These are phyloP conservation scores for Gonium pectorale DNA, from an alignment of 139 green algal genomes.

Conservation along the genomic window DNA sequence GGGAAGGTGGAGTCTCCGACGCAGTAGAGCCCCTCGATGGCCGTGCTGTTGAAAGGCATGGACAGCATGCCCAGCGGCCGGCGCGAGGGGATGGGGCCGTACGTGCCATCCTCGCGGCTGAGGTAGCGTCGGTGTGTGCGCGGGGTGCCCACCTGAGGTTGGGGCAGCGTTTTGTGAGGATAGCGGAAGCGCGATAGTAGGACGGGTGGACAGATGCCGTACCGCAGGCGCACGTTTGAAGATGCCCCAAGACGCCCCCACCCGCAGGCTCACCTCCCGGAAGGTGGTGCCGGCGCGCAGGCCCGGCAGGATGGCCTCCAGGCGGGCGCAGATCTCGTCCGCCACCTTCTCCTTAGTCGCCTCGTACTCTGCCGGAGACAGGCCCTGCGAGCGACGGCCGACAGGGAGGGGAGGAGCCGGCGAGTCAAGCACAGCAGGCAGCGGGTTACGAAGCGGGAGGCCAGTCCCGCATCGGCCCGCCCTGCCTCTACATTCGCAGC, in stretches of 20 bases:
- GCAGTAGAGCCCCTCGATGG: slow-evolving; percentile 91
- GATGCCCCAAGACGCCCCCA: too few species aligned
- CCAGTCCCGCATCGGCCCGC: too few species aligned
- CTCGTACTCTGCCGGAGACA: slow-evolving; percentile 60
- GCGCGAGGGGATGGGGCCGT: slow-evolving; percentile 92
- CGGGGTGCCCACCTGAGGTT: slow-evolving; percentile 91
- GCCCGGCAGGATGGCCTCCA: slow-evolving; percentile 90
- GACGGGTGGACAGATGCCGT: too few species aligned
- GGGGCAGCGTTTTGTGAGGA: too few species aligned
- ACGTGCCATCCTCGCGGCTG: slow-evolving; percentile 89
- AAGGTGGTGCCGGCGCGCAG: slow-evolving; percentile 77
- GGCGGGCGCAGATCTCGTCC: slow-evolving; percentile 76
- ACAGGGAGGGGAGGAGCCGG: background rate
- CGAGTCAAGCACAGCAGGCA: too few species aligned
- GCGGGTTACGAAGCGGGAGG: too few species aligned
- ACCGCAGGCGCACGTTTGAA: too few species aligned
- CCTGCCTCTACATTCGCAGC: too few species aligned
- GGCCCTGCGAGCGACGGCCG: slow-evolving; percentile 27
- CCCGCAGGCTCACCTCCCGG: slow-evolving; percentile 65
- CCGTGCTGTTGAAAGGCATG: slow-evolving; percentile 95
- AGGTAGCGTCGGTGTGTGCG: slow-evolving; percentile 94
- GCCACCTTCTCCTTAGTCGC: slow-evolving; percentile 82
- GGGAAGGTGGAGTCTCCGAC: slow-evolving; percentile 97
- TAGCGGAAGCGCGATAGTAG: too few species aligned
- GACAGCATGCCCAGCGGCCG: slow-evolving; percentile 91